Conservation (phyloP, 2,329 filamentous ascomycete species). For the Sporothrix dimorphospora region DNA sequence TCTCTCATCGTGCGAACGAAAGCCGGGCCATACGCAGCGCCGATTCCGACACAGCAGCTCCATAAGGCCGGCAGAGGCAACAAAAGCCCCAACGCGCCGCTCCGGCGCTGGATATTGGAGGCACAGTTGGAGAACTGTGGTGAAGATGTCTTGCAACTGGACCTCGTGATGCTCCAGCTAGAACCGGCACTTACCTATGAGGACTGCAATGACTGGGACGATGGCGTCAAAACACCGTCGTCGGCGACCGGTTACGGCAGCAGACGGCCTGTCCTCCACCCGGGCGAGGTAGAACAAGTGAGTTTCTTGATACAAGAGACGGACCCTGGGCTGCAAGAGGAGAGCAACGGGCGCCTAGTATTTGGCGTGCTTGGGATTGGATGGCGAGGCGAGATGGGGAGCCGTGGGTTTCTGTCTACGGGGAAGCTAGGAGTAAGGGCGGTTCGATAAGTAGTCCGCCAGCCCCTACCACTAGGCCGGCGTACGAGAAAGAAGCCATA, state of each 20-base stretch:
- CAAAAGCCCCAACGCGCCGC: conserved; percentile 40
- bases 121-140: conserved; percentile 95
- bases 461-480: neutral
- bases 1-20: conserved; percentile 91
- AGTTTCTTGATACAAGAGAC: conserved; percentile 63
- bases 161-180: conserved; percentile 62
- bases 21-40: conserved; percentile 61
- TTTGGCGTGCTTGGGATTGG: conserved; percentile 84
- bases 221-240: neutral
- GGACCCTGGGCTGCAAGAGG: conserved; percentile 39
- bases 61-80: conserved; percentile 7
- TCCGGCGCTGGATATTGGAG: conserved; percentile 73
- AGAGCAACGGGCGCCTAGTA: conserved; percentile 50
- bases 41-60: conserved; percentile 35
- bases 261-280: conserved; percentile 59
- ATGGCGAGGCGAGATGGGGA: conserved; percentile 90
- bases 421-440: conserved; percentile 69
- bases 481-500: neutral
- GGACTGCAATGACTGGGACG: conserved; percentile 53
- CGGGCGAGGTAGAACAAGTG: conserved; percentile 67
- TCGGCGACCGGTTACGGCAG: conserved; percentile 35
- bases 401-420: conserved; percentile 82
- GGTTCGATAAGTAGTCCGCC: neutral
- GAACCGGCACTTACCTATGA: conserved; percentile 54
- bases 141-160: conserved; percentile 78